These are phyloP conservation scores for Boletus bicolor DNA, from an alignment of 768 basidiomycete genomes.

Conservation along the genomic window DNA sequence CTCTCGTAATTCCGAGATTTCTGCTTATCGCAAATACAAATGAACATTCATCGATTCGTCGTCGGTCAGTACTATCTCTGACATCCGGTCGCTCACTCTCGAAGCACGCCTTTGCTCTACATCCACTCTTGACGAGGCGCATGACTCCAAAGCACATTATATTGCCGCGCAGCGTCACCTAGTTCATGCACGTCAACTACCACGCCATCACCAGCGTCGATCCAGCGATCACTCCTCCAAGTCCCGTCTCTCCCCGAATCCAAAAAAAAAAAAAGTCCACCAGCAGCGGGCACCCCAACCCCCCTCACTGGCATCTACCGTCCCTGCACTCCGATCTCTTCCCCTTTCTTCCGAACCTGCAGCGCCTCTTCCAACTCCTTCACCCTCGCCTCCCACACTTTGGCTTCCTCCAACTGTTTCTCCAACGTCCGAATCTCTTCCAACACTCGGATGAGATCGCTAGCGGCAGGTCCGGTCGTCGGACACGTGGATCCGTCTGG, in stretches of 20 bases:
- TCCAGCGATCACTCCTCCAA: background rate
- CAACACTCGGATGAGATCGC: constrained; percentile 23
- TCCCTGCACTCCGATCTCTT: background rate
- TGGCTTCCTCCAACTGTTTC: constrained; percentile 22
- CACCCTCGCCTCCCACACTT: constrained; percentile 27
- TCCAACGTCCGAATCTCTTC: constrained; percentile 29
- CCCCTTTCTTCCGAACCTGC: constrained; percentile 14
- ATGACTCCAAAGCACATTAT: too few species aligned
- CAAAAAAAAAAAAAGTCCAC: background rate
- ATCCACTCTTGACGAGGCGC: too few species aligned
- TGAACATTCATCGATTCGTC: background rate
- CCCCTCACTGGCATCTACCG: background rate
- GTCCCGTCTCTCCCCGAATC: background rate
- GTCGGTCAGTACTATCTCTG: too few species aligned
- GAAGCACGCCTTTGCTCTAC: too few species aligned
- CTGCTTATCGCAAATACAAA: background rate
- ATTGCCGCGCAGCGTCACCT: too few species aligned
- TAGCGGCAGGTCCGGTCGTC: constrained; percentile 5
- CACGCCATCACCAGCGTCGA: background rate
- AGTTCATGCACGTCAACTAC: background rate
- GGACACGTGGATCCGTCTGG: background rate
- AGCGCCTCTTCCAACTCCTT: constrained; percentile 24
- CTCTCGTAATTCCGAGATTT: background rate
- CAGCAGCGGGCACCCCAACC: too few species aligned
- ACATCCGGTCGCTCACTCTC: too few species aligned